These are phyloP conservation scores for Sphaerulina musiva DNA, from an alignment of 2,329 filamentous ascomycete genomes.

Conservation along the genomic window DNA sequence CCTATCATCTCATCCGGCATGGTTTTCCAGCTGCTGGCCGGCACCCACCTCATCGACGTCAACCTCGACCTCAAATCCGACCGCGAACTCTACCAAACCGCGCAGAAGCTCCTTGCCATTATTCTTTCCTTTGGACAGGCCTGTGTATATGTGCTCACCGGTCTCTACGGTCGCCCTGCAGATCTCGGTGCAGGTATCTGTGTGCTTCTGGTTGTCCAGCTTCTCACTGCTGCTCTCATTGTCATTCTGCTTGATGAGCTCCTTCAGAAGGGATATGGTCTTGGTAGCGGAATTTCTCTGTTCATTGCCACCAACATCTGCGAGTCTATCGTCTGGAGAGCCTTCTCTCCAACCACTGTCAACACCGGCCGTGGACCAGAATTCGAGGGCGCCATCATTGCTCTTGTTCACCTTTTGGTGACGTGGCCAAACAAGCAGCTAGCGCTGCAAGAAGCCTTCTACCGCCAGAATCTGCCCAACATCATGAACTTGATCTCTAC, in stretches of 20 bases:
- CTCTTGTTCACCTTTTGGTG: constrained; percentile 93
- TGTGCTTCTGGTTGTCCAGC: constrained; percentile 94
- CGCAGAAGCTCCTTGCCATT: constrained; percentile 94
- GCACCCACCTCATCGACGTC: constrained; percentile 99
- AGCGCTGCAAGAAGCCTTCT: constrained; percentile 96
- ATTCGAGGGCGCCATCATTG: constrained; percentile 97
- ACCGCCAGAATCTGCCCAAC: constrained; percentile 98
- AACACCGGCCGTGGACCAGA: constrained; percentile 98
- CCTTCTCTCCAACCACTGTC: constrained; percentile 97
- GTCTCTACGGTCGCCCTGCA: constrained; percentile 92
- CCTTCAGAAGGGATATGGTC: constrained; percentile 97
- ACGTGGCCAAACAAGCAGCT: constrained; percentile 99
- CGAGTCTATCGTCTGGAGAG: constrained; percentile 99
- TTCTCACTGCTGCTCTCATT: constrained; percentile 94
- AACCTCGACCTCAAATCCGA: constrained; percentile 99
- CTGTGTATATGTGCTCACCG: constrained; percentile 96
- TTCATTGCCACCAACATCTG: constrained; percentile 99
- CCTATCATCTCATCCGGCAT: constrained; percentile 99
- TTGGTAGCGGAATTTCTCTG: constrained; percentile 95
- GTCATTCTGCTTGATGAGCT: constrained; percentile 99
- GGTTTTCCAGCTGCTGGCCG: constrained; percentile 99
- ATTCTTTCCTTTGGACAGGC: constrained; percentile 96
- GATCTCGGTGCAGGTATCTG: constrained; percentile 97
- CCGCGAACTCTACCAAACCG: constrained; percentile 98
- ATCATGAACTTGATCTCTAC: constrained; percentile 94